A percentile compares a stretch with the other conserved stretches of the same genome.
phyloP scores from a whole-genome alignment of 768 basidiomycete genomes.

The Macrolepiota dolichaula region DNA sequence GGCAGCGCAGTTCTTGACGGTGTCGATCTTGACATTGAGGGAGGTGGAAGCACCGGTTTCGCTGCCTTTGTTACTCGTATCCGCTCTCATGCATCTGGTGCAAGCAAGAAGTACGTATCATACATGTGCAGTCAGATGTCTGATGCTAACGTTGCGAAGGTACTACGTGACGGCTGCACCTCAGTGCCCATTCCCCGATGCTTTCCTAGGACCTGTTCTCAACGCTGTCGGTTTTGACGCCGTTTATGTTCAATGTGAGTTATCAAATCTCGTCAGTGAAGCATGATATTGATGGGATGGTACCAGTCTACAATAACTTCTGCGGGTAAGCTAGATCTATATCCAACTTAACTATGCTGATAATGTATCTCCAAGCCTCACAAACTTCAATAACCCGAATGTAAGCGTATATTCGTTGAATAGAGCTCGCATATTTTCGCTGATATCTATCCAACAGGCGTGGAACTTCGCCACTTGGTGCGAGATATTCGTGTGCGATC shows the following conservation, averaged over 20 bases:
- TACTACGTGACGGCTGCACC: conserved; percentile 56
- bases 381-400: conserved; percentile 36
- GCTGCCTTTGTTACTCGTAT: conserved; percentile 46
- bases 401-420: conserved; percentile 20
- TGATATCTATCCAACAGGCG: conserved; percentile 20
- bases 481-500: neutral
- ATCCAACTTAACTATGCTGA: neutral
- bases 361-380: conserved; percentile 22
- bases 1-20: conserved; percentile 62
- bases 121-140: neutral
- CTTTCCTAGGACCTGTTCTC: conserved; percentile 47
- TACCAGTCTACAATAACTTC: conserved; percentile 39
- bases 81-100: conserved; percentile 37
- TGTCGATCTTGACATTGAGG: conserved; percentile 65
- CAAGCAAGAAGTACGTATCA: conserved; percentile 42
- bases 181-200: conserved; percentile 62
- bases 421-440: neutral
- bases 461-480: conserved; percentile 51
- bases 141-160: conserved; percentile 21
- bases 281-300: neutral
- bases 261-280: neutral
- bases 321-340: conserved; percentile 27
- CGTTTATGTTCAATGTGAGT: conserved; percentile 51
- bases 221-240: conserved; percentile 62
- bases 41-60: conserved; percentile 44